Base-by-base conservation (phyloP, 257 asterid species). In the Gardenia jasminoides region DNA sequence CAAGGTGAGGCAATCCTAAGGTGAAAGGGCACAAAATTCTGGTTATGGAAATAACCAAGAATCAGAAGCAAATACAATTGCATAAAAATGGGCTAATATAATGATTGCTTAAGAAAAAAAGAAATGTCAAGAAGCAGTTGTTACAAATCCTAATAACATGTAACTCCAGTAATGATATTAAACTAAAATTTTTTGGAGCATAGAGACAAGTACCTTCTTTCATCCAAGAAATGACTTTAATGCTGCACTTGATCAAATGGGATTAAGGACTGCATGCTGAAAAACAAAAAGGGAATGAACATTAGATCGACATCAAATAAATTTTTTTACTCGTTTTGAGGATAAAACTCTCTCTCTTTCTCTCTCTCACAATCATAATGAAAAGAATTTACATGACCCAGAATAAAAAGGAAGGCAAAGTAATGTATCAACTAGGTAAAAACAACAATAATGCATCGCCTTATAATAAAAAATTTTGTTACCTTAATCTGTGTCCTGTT, bases 401-500 rank as follows among this genome's bases (percentile, higher is more conserved):
- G 72, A n/a, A 39, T 7, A 36, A 33, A 66, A 36, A 8, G 19
- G 44, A 65, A 31, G 15, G 43, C 30, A 1, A 67, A 13, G 39
- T 67, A 22, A 67, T 31, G 13, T 67, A 16, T 19, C 71, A 33
- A 4, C 19, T 3, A 12, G 70, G 20, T 30, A 20, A 66, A 13
- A 30, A 65, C 44, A 7, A 13, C 62, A 24, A 54, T 15, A 15
- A 66, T 66, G 36, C 24, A 20, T 56, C 17, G 31, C 41, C 47
- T 16, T 16, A 30, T 76, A 65, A 58, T 58, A 66, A 44, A 61
- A 30, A 50, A 66, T 33, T 36, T 46, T 46, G 47, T 78, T 87
- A 95, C 99, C 99, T 93, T 96, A 75, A 96, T 92, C 66, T 92
- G 98, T 58, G 92, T 87, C 81, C 98, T 85, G 28, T 93, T 92